Evolutionary conservation across 2,329 filamentous ascomycete genomes (phyloP), one percentile per base, ranked within the genome.

Genomic region (Aspergillus puulaauensis): DNA sequence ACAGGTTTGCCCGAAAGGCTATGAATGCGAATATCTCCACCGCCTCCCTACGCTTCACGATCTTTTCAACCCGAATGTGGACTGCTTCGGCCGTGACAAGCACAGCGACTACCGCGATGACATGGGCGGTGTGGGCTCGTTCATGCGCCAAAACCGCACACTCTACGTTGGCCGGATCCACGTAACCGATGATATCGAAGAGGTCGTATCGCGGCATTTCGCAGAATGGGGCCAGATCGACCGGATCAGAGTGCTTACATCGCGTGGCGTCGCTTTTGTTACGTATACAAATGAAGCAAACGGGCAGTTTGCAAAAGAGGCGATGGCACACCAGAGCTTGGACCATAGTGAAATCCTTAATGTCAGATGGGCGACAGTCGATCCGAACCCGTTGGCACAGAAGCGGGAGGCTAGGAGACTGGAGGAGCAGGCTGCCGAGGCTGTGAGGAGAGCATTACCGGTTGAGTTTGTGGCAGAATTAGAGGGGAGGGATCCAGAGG

Each of bases 201-300:
- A 99, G 76, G 86, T 98, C 37, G 93, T 98, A 6, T 88, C 93
- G 31, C 83, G 96, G 14, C 95, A 99, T 76, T 97, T 98, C 72
- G 89, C 91, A 23, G 95, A 99, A 82, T 99, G 93, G 93, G 95
- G 95, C 0, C 90, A 93, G 68, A 81, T 99, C 50, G 93, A 98
- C 73, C 85, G 95, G 45, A 87, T 89, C 47, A 88, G 95, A 27
- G 93, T 98, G 2, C 80, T 99, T 14, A 97, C 96, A 57, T 88
- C 86, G 1, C 81, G 93, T 41, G 96, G 95, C 54, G 95, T 99
- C 19, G 96, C 88, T 0, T 99, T 99, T 73, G 88, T 99, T 56
- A 99, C 96, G 9, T 98, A 98, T 71, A 84, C 85, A 23, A 96
- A 96, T 71, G 90, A 96, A 70, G 88, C 90, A 43, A 96, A 95